Conservation (phyloP, 2,329 filamentous ascomycete species). For the Trichoderma pleuroti region DNA sequence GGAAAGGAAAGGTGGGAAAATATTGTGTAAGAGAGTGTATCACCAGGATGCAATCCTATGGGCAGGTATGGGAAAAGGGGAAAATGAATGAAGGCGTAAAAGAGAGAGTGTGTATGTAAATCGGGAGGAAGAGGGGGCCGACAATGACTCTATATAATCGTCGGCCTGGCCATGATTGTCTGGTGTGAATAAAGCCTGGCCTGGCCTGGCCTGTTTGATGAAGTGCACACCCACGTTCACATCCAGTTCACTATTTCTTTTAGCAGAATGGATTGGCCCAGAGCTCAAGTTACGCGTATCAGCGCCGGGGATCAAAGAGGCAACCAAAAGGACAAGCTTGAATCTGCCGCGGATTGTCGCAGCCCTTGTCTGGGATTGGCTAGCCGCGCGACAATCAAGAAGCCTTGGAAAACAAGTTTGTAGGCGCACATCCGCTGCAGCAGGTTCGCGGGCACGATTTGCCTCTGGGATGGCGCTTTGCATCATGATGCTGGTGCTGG, state of each 20-base stretch:
- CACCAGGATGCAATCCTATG: neutral
- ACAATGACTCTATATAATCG: conserved; percentile 1
- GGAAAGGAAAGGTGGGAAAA: neutral
- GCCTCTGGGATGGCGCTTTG: conserved; percentile 9
- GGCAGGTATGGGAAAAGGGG: neutral
- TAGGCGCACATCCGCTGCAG: neutral
- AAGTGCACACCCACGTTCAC: neutral
- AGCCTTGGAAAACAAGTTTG: neutral
- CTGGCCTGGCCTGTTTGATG: neutral
- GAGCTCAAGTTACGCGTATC: neutral
- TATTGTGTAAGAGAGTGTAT: neutral
- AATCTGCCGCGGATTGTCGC: conserved; percentile 2
- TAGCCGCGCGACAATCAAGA: conserved; percentile 10
- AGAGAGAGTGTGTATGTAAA: neutral
- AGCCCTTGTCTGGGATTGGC: conserved; percentile 1
- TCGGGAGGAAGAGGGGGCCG: neutral
- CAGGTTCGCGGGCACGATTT: neutral
- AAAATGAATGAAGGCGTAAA: neutral
- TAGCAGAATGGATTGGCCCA: neutral
- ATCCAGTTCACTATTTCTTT: neutral
- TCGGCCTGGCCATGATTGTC: conserved; percentile 2
- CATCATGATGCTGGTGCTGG: neutral
- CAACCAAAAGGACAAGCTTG: neutral
- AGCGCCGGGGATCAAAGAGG: neutral
- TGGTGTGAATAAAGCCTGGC: conserved; percentile 4